These are phyloP conservation scores for Penicillium concentricum DNA, from an alignment of 2,329 filamentous ascomycete species.

Conservation along the genomic window DNA sequence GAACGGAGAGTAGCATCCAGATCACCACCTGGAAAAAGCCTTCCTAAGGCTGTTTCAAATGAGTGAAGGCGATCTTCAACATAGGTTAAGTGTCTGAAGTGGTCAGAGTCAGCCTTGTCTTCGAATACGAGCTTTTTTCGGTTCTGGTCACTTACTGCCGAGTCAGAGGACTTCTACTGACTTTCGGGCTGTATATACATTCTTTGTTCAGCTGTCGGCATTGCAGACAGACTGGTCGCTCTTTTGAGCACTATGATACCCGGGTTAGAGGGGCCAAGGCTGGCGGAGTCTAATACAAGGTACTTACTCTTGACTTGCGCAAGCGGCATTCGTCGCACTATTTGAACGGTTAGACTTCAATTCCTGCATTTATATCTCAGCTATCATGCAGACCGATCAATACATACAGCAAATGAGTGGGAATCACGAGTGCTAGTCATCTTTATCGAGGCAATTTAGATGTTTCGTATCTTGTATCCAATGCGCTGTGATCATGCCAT, in stretches of 20 bases:
- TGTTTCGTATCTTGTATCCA: constrained; percentile 24
- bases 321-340: constrained; percentile 44
- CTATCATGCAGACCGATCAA: neutral
- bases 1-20: constrained; percentile 41
- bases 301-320: constrained; percentile 39
- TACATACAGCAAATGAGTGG: constrained; percentile 42
- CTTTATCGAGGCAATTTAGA: constrained; percentile 27
- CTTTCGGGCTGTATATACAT: constrained; percentile 45
- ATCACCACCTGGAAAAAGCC: constrained; percentile 41
- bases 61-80: constrained; percentile 42
- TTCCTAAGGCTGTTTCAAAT: constrained; percentile 40
- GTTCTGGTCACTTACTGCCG: constrained; percentile 34
- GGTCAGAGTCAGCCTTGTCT: constrained; percentile 16
- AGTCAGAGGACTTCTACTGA: constrained; percentile 43
- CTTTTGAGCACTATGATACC: constrained; percentile 41
- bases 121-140: neutral
- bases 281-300: neutral
- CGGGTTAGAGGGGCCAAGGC: constrained; percentile 1
- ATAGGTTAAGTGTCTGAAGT: constrained; percentile 38
- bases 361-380: constrained; percentile 5
- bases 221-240: constrained; percentile 40
- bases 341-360: neutral
- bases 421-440: constrained; percentile 43
- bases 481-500: constrained; percentile 33
- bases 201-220: constrained; percentile 42